Evolutionary conservation across 2,329 filamentous ascomycete species (phyloP).

Genomic region (Aspergillus bombycis): DNA sequence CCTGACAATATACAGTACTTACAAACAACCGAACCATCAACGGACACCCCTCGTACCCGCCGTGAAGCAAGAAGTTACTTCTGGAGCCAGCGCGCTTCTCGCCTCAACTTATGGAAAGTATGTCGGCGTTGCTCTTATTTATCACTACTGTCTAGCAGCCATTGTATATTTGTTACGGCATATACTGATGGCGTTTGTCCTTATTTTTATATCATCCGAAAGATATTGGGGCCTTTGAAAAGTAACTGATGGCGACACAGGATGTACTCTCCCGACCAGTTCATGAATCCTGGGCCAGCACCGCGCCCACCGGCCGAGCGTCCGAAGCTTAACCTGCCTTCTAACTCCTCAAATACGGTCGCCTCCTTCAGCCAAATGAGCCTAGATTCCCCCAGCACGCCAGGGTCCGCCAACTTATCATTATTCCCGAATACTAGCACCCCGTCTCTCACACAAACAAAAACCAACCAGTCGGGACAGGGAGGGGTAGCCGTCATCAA

Average conservation of each 20-base stretch:
- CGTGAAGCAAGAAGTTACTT: conserved; percentile 12
- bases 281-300: conserved; percentile 97
- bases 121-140: conserved; percentile 20
- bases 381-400: conserved; percentile 66
- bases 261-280: conserved; percentile 67
- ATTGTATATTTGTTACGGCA: not conserved
- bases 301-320: conserved; percentile 85
- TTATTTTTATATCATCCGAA: not conserved
- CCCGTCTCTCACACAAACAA: conserved; percentile 65
- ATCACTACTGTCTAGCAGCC: not conserved
- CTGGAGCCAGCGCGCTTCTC: conserved; percentile 27
- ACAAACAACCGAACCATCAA: conserved; percentile 6
- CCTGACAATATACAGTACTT: conserved; percentile 7
- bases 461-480: conserved; percentile 63
- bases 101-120: conserved; percentile 38
- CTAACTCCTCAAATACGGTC: conserved; percentile 68
- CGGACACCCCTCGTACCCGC: conserved; percentile 7
- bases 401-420: conserved; percentile 56
- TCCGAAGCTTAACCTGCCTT: conserved; percentile 75
- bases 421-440: conserved; percentile 71
- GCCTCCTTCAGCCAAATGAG: conserved; percentile 72
- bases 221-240: not conserved
- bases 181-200: not conserved
- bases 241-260: conserved; percentile 17
- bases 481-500: conserved; percentile 75